Evolutionary conservation across 1,284 basidiomycete species (phyloP), one percentile per base, ranked within the genome.

Genomic region (Pholiota adiposa): DNA sequence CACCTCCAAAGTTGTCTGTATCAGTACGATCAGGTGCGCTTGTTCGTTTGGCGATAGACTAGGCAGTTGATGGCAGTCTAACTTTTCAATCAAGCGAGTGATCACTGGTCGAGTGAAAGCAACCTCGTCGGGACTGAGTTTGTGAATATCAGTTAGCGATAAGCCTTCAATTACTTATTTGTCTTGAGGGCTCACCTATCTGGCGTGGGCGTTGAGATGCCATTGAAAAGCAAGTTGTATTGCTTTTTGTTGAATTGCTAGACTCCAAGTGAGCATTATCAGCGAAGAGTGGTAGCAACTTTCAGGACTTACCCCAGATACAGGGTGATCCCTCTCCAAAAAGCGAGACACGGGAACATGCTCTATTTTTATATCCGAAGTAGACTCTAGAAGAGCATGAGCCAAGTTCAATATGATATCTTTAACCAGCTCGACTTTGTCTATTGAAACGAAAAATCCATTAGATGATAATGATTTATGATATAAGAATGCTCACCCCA

Each of bases 1-100:
- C 58, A 92, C 94, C 80, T 96, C 92, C n/a, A 94, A 75, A 0
- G 92, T 90, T 3, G 94, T 90, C 72, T 94, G 90, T 44, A 95
- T 88, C 6, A 97, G 80, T 0, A 91, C 89, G 3, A 89, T 79
- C 1, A 98, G 81, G 63, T 93, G 88, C 0, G 88, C 87, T 56
- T 92, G 87, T 67, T 98, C 96, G 64, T 88, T 86, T 0, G 81
- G 78, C 0, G 89, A 88, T 14, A 97, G 76, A 63, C 90, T 87
- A 0, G 91, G 86, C 7, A 92, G 73, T 6, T 88, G 84, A 7
- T 79, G 69, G 5, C 79, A 77, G 67, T 93, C 88, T 5, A 97
- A 76, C 4, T 78, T 78, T 18, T 86, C 79, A 14, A 94, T 75
- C 3, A 96, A 77, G 1, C 81, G 78, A n/a, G 78, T 72, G 5